phyloP scores from a whole-genome alignment of 768 basidiomycete genomes.

The Amanita muscaria region DNA sequence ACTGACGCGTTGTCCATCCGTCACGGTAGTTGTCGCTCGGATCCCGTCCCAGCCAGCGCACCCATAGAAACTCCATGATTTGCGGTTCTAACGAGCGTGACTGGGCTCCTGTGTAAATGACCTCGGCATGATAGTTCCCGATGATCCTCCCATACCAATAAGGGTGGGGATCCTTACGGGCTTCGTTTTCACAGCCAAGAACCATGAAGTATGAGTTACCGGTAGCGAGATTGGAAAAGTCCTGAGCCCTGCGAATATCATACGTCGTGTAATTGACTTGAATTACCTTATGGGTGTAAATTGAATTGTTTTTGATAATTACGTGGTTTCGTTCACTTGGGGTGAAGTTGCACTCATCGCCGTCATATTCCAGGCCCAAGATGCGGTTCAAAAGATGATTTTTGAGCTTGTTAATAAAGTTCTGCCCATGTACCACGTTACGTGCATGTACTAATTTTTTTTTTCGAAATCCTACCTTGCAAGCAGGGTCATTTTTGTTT shows the following conservation, averaged over 20 bases:
- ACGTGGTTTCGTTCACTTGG: slow-evolving; percentile 15
- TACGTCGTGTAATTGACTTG: too few species aligned
- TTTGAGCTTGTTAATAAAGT: slow-evolving; percentile 21
- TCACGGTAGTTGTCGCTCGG: background rate
- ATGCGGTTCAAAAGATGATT: slow-evolving; percentile 22
- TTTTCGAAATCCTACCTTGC: slow-evolving; percentile 15
- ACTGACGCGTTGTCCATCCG: too few species aligned
- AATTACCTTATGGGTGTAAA: slow-evolving; percentile 23
- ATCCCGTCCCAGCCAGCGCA: slow-evolving; percentile 13
- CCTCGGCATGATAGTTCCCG: slow-evolving; percentile 15
- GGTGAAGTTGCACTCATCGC: slow-evolving; percentile 15
- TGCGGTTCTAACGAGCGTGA: too few species aligned
- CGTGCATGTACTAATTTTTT: too few species aligned
- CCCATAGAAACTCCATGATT: too few species aligned
- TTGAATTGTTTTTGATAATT: slow-evolving; percentile 11
- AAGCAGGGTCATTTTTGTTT: slow-evolving; percentile 17
- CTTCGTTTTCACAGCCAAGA: slow-evolving; percentile 5
- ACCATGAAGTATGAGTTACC: too few species aligned
- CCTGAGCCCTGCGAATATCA: slow-evolving; percentile 31
- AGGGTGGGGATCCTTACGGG: slow-evolving; percentile 13
- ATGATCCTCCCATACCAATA: too few species aligned
- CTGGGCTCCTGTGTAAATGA: background rate
- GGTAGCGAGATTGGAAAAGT: slow-evolving; percentile 28
- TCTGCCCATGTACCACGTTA: too few species aligned
- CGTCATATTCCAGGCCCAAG: slow-evolving; percentile 11